These are phyloP conservation scores for Fusarium globosum DNA, from an alignment of 2,329 filamentous ascomycete genomes.

Conservation along the genomic window DNA sequence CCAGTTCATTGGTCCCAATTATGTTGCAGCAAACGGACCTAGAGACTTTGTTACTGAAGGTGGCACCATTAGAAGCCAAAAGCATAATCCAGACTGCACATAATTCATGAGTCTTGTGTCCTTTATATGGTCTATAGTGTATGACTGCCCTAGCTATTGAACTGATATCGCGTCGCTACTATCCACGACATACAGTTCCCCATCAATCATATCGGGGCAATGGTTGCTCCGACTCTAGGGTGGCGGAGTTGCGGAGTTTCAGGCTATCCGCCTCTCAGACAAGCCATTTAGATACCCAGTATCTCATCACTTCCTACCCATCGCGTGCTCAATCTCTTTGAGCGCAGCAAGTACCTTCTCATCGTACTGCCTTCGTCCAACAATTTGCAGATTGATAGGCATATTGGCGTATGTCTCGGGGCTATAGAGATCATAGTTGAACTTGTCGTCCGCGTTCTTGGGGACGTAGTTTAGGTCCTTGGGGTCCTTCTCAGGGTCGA, in stretches of 20 bases:
- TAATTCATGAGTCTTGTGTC: no score
- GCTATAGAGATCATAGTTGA: slow-evolving; percentile 45
- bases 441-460: slow-evolving; percentile 45
- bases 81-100: no score
- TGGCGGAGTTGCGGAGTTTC: not conserved
- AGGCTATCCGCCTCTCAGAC: no score
- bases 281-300: no score
- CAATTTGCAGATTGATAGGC: slow-evolving; percentile 45
- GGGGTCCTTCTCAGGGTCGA: slow-evolving; percentile 42
- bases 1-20: fast-evolving
- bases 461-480: slow-evolving; percentile 42
- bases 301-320: slow-evolving; percentile 31
- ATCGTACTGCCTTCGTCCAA: slow-evolving; percentile 46
- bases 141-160: not conserved
- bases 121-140: not conserved
- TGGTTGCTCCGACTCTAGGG: not conserved
- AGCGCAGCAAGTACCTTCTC: slow-evolving; percentile 47
- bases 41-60: fast-evolving
- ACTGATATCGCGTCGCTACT: not conserved
- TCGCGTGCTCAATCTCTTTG: slow-evolving; percentile 39
- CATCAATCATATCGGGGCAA: not conserved
- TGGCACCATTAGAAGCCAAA: fast-evolving
- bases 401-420: slow-evolving; percentile 42
- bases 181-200: not conserved
- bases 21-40: fast-evolving